A percentile compares a stretch with the other conserved stretches of the same genome.
Conservation (phyloP, 148 eudicot genomes). For the Cornus florida region DNA sequence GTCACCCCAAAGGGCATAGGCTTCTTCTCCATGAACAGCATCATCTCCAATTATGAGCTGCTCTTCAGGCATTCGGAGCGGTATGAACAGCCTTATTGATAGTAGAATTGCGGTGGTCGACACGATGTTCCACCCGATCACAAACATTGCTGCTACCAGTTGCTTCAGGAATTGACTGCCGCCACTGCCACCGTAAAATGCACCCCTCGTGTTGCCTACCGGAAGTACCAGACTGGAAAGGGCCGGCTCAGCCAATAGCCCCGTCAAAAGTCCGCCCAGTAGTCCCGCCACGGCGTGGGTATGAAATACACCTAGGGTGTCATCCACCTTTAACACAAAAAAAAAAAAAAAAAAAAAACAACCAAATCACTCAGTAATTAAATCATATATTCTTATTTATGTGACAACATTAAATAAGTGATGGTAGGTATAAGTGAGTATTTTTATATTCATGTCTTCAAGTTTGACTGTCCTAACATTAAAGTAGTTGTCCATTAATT, state of each 20-base stretch:
- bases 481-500: too few relatives aligned
- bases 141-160: slow-evolving; percentile 32
- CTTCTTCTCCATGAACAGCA: slow-evolving; percentile 46
- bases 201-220: slow-evolving; percentile 31
- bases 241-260: slow-evolving; percentile 34
- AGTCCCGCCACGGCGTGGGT: slow-evolving; percentile 43
- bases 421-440: too few relatives aligned
- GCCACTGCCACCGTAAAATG: slow-evolving; percentile 33
- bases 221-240: slow-evolving; percentile 32
- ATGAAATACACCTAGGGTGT: slow-evolving; percentile 39
- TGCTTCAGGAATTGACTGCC: slow-evolving; percentile 34
- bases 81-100: slow-evolving; percentile 22
- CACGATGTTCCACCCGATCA: slow-evolving; percentile 36
- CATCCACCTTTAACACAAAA: too few relatives aligned
- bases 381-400: too few relatives aligned
- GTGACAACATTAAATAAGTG: too few relatives aligned
- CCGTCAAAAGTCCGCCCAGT: slow-evolving; percentile 40
- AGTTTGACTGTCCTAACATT: too few relatives aligned
- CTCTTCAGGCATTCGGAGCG: slow-evolving; percentile 37
- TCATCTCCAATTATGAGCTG: slow-evolving; percentile 41
- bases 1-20: slow-evolving; percentile 46
- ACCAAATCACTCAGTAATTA: too few relatives aligned
- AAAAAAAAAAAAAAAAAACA: too few relatives aligned
- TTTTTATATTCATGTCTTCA: too few relatives aligned
- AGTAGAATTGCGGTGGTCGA: slow-evolving; percentile 31